A percentile compares a stretch with the other conserved stretches of the same genome.
Evolutionary conservation across 1,284 basidiomycete species (phyloP).

Genomic region (Cryptococcus amylolentus): DNA sequence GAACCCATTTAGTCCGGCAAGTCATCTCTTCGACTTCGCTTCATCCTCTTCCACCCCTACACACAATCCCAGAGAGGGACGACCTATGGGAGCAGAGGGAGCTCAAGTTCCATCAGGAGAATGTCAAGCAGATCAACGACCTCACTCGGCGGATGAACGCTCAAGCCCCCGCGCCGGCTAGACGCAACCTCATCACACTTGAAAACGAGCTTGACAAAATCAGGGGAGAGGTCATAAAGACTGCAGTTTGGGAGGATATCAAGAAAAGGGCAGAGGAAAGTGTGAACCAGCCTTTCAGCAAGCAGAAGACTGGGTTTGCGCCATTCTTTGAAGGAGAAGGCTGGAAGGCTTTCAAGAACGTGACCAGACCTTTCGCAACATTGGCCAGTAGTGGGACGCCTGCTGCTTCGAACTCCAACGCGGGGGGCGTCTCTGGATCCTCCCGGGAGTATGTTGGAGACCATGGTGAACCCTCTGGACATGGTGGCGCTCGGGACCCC

Average conservation of each 20-base stretch:
- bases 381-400: slow-evolving; percentile 21
- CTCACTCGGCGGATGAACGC: slow-evolving; percentile 74
- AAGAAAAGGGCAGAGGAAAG: slow-evolving; percentile 27
- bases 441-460: slow-evolving; percentile 2
- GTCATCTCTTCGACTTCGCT: slow-evolving; percentile 52
- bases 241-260: slow-evolving; percentile 38
- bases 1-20: slow-evolving; percentile 61
- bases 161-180: slow-evolving; percentile 68
- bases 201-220: slow-evolving; percentile 60
- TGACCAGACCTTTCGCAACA: slow-evolving; percentile 31
- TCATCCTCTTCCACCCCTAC: slow-evolving; percentile 45
- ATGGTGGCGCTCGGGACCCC: slow-evolving; percentile 2
- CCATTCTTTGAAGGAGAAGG: slow-evolving; percentile 21
- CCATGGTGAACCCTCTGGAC: not conserved
- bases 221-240: slow-evolving; percentile 53
- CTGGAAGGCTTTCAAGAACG: slow-evolving; percentile 20
- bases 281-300: not conserved
- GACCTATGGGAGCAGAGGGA: slow-evolving; percentile 70
- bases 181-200: slow-evolving; percentile 60
- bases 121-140: slow-evolving; percentile 67
- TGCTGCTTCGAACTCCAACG: slow-evolving; percentile 17
- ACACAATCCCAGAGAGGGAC: slow-evolving; percentile 60
- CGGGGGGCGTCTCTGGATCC: slow-evolving; percentile 4
- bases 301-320: not conserved
- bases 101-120: slow-evolving; percentile 64